Conservation (phyloP, 1,139 yeast species). For the Pichia sp. region DNA sequence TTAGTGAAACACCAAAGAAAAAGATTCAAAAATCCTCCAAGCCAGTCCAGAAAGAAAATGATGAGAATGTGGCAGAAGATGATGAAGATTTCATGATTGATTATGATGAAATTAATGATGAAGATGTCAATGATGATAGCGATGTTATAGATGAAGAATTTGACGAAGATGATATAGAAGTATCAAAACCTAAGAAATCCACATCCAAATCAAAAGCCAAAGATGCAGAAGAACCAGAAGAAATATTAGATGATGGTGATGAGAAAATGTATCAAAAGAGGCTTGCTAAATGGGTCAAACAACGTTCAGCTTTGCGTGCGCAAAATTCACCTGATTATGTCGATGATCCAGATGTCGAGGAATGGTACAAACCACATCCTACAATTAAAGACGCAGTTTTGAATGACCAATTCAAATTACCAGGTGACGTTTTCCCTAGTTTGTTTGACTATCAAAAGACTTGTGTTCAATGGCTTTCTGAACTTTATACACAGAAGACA, state of each 20-base stretch:
- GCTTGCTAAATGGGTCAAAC: slow-evolving; percentile 54
- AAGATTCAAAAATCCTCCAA: too few relatives aligned
- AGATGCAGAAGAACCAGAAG: slow-evolving; percentile 32
- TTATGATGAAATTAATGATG: slow-evolving; percentile 10
- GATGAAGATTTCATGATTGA: slow-evolving; percentile 20
- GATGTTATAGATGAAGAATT: slow-evolving; percentile 14
- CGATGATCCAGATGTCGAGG: slow-evolving; percentile 39
- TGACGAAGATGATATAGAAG: slow-evolving; percentile 11
- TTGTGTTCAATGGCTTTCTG: slow-evolving; percentile 82
- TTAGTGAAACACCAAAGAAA: too few relatives aligned
- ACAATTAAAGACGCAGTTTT: slow-evolving; percentile 69
- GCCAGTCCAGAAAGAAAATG: too few relatives aligned
- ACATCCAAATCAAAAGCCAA: slow-evolving; percentile 6
- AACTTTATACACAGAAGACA: slow-evolving; percentile 76
- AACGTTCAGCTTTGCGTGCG: slow-evolving; percentile 39
- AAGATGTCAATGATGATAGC: slow-evolving; percentile 28
- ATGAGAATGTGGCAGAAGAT: slow-evolving; percentile 23
- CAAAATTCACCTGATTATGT: slow-evolving; percentile 29
- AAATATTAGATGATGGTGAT: slow-evolving; percentile 78
- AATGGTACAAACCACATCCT: slow-evolving; percentile 80
- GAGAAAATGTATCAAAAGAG: slow-evolving; percentile 60
- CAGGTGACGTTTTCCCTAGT: slow-evolving; percentile 88
- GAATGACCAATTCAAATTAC: slow-evolving; percentile 67
- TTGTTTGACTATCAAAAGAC: slow-evolving; percentile 93
- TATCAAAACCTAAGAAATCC: slow-evolving; percentile 9